A percentile compares a stretch with the other conserved stretches of the same genome.
phyloP scores from a whole-genome alignment of 169 alveolate genomes.

The Plasmodium gallinaceum region DNA sequence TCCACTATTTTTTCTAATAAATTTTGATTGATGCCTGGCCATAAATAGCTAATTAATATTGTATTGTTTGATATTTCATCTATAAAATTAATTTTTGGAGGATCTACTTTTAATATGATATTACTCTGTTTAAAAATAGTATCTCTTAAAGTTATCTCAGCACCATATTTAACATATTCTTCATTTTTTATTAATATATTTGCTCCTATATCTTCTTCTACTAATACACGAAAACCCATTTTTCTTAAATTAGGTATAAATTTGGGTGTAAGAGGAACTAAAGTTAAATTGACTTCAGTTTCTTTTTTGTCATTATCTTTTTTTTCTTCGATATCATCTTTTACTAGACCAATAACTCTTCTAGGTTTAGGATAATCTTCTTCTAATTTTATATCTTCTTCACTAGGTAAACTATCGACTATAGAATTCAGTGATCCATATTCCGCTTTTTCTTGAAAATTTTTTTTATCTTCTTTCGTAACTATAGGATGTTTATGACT shows the following conservation, averaged over 20 bases:
- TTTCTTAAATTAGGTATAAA: constrained; percentile 85
- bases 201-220: constrained; percentile 90
- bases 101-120: constrained; percentile 86
- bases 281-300: constrained; percentile 12
- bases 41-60: constrained; percentile 85
- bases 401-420: constrained; percentile 13
- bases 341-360: constrained; percentile 82
- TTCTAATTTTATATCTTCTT: constrained; percentile 55
- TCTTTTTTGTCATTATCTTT: background rate
- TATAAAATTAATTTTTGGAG: constrained; percentile 84
- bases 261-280: constrained; percentile 90
- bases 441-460: constrained; percentile 22
- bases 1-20: constrained; percentile 78
- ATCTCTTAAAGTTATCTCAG: constrained; percentile 80
- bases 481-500: constrained; percentile 45
- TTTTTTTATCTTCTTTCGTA: constrained; percentile 25
- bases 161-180: constrained; percentile 79
- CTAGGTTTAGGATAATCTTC: constrained; percentile 85
- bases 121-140: constrained; percentile 82
- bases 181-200: constrained; percentile 87
- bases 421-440: constrained; percentile 61
- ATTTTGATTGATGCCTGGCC: constrained; percentile 86
- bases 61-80: constrained; percentile 84
- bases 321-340: background rate
- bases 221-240: constrained; percentile 88